Conservation (phyloP, 495 filamentous ascomycete species). For the Xylaria venustula region DNA sequence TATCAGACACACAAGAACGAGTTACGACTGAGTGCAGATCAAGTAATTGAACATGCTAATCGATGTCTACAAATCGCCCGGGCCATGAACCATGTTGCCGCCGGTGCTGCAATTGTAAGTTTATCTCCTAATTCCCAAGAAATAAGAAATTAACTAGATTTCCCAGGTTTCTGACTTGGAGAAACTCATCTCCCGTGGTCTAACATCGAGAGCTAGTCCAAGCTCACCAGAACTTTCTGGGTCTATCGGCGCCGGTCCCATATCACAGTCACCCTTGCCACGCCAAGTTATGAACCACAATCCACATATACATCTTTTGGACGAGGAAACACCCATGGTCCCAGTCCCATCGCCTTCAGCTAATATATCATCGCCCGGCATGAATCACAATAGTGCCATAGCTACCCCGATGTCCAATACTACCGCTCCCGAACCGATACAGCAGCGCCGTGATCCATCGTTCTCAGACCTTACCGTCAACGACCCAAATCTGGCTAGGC, state of each 20-base stretch:
- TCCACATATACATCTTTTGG: conserved; percentile 27
- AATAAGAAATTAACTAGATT: background rate
- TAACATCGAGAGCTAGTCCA: conserved; percentile 17
- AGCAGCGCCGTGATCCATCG: conserved; percentile 21
- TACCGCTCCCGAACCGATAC: conserved; percentile 12
- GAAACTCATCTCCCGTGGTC: conserved; percentile 38
- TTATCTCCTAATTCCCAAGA: background rate
- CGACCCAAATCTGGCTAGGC: conserved; percentile 22
- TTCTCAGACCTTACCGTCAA: conserved; percentile 21
- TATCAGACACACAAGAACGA: conserved; percentile 23
- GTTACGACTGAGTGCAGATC: conserved; percentile 23
- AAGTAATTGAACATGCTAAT: conserved; percentile 28
- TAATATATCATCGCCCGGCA: conserved; percentile 24
- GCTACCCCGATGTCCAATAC: conserved; percentile 25
- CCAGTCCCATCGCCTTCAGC: conserved; percentile 21
- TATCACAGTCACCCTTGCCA: conserved; percentile 19
- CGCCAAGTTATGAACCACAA: conserved; percentile 18
- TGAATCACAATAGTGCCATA: conserved; percentile 17
- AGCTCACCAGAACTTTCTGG: conserved; percentile 21
- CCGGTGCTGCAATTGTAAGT: conserved; percentile 42
- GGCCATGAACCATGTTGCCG: conserved; percentile 32
- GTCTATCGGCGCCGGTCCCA: conserved; percentile 11
- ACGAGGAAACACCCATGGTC: conserved; percentile 26
- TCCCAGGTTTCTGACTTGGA: conserved; percentile 47
- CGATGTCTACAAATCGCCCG: conserved; percentile 32